phyloP scores from a whole-genome alignment of 2,329 filamentous ascomycete species.

The Uncinocarpus reesii region DNA sequence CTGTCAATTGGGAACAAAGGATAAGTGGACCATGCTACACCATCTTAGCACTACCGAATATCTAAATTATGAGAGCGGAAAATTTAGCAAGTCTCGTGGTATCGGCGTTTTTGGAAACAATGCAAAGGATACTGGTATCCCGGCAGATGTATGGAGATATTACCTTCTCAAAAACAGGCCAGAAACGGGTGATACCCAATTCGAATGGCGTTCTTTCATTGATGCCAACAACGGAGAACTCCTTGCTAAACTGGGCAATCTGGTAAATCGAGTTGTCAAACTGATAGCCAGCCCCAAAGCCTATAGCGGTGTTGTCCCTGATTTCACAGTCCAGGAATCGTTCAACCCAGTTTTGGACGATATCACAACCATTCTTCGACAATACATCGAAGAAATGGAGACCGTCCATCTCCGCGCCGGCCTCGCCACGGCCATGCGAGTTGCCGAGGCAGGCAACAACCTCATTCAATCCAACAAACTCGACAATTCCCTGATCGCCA shows the following conservation, averaged over 20 bases:
- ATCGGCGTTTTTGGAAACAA: slow-evolving; percentile 78
- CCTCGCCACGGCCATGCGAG: slow-evolving; percentile 44
- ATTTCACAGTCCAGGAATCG: slow-evolving; percentile 32
- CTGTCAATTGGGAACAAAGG: slow-evolving; percentile 66
- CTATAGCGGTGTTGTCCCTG: slow-evolving; percentile 58
- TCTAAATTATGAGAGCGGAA: slow-evolving; percentile 67
- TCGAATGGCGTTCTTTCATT: slow-evolving; percentile 70
- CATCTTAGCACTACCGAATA: slow-evolving; percentile 76
- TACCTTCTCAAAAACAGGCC: slow-evolving; percentile 70
- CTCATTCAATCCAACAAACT: slow-evolving; percentile 51
- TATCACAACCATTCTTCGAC: slow-evolving; percentile 44
- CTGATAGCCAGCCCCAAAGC: slow-evolving; percentile 53
- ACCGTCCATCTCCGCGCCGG: slow-evolving; percentile 50
- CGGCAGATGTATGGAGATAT: slow-evolving; percentile 71
- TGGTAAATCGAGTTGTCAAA: slow-evolving; percentile 47
- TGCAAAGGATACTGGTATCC: slow-evolving; percentile 66
- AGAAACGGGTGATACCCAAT: slow-evolving; percentile 69
- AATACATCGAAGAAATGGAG: slow-evolving; percentile 50
- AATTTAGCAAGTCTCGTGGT: slow-evolving; percentile 75
- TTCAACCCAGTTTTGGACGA: slow-evolving; percentile 35
- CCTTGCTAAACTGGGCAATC: slow-evolving; percentile 55
- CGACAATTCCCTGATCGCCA: slow-evolving; percentile 52
- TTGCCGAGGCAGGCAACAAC: slow-evolving; percentile 50
- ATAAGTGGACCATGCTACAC: slow-evolving; percentile 74
- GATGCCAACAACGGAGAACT: slow-evolving; percentile 71